A percentile compares a stretch with the other conserved stretches of the same genome.
Conservation (phyloP, 306 rosid genomes). For the Rosa chinensis region DNA sequence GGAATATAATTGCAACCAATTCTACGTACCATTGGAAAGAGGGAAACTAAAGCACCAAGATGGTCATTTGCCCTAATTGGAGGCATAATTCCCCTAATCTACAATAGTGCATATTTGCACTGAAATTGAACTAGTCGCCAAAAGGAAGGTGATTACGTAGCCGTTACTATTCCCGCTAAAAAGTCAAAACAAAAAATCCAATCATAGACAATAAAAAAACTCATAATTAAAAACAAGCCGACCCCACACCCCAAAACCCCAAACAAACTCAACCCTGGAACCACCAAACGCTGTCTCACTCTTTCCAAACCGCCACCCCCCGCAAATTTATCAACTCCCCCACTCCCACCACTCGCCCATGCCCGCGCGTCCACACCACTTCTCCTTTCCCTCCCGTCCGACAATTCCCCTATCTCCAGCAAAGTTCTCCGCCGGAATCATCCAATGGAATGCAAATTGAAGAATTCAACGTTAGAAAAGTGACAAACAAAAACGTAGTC, state of each 20-base stretch:
- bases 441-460: background rate
- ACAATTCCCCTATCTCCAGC: background rate
- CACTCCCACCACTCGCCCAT: conserved; percentile 6
- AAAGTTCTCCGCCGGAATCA: background rate
- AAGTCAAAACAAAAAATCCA: background rate
- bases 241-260: conserved; percentile 8
- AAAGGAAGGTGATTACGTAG: conserved; percentile 8
- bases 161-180: conserved; percentile 35
- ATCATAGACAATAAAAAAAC: background rate
- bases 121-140: conserved; percentile 8
- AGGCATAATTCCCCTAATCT: background rate
- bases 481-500: too few species aligned
- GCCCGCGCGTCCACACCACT: background rate
- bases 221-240: background rate
- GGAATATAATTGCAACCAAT: too few species aligned
- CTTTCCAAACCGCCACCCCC: background rate
- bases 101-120: background rate
- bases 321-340: conserved; percentile 13
- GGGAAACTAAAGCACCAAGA: background rate
- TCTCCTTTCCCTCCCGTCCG: background rate
- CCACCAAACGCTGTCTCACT: background rate
- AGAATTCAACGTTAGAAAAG: too few species aligned
- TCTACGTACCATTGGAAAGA: too few species aligned
- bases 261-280: background rate
- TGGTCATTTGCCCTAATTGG: background rate